phyloP scores from a whole-genome alignment of 2,329 filamentous ascomycete genomes.

The Alternaria gaisen region DNA sequence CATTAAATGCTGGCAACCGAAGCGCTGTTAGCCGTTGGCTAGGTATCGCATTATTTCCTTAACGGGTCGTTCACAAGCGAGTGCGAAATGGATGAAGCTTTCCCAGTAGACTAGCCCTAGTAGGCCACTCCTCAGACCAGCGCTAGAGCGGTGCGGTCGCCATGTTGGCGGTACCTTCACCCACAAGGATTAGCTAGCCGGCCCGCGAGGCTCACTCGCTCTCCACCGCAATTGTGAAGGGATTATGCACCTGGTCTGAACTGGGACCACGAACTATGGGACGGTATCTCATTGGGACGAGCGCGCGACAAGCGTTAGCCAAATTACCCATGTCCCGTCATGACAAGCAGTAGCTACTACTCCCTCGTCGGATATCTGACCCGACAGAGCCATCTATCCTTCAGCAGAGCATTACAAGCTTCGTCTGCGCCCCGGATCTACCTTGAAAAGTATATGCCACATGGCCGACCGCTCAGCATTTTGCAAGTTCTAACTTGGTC shows the following conservation, averaged over 20 bases:
- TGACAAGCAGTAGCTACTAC: slow-evolving; percentile 25
- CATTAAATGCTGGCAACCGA: slow-evolving; percentile 28
- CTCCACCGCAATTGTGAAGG: slow-evolving; percentile 47
- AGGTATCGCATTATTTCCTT: slow-evolving; percentile 23
- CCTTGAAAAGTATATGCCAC: slow-evolving; percentile 20
- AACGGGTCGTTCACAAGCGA: slow-evolving; percentile 23
- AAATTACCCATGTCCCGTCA: slow-evolving; percentile 30
- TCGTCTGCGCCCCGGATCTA: slow-evolving; percentile 43
- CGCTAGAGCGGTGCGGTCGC: slow-evolving; percentile 41
- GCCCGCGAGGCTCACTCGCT: slow-evolving; percentile 47
- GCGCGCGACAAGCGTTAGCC: slow-evolving; percentile 38
- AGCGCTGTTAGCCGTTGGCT: slow-evolving; percentile 20
- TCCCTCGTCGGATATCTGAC: slow-evolving; percentile 26
- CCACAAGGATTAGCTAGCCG: slow-evolving; percentile 40
- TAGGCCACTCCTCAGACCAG: slow-evolving; percentile 35
- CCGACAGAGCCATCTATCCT: slow-evolving; percentile 34
- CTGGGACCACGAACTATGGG: slow-evolving; percentile 33
- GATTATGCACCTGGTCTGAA: slow-evolving; percentile 45
- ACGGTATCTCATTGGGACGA: slow-evolving; percentile 37
- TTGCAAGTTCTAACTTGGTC: slow-evolving; percentile 39
- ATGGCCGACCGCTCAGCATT: slow-evolving; percentile 22
- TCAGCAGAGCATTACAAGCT: slow-evolving; percentile 36
- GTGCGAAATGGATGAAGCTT: slow-evolving; percentile 27
- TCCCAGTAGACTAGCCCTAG: slow-evolving; percentile 34
- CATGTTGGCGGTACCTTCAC: slow-evolving; percentile 40